A percentile compares a stretch with the other conserved stretches of the same genome.
Conservation (phyloP, 2,329 filamentous ascomycete species). For the Sphaerostilbella broomeana region DNA sequence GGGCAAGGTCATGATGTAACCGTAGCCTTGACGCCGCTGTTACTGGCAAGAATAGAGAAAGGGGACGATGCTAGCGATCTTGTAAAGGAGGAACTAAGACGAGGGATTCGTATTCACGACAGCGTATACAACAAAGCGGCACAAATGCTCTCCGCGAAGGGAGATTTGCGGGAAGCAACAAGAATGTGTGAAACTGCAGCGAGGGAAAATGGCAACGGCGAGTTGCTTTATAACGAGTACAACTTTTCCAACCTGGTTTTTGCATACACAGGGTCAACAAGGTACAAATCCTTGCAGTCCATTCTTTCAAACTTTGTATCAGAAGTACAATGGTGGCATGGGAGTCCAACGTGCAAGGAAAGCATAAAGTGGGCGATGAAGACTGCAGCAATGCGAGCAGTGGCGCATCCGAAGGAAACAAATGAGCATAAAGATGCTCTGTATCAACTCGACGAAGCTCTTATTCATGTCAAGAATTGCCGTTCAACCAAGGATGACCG, state of each 20-base stretch:
- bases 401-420: slow-evolving; percentile 11
- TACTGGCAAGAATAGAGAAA: slow-evolving; percentile 31
- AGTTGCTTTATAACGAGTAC: slow-evolving; percentile 30
- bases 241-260: slow-evolving; percentile 34
- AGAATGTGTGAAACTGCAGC: slow-evolving; percentile 31
- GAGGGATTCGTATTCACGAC: slow-evolving; percentile 28
- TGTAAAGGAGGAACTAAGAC: slow-evolving; percentile 23
- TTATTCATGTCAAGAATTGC: slow-evolving; percentile 21
- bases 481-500: slow-evolving; percentile 16
- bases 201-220: slow-evolving; percentile 29
- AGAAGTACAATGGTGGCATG: slow-evolving; percentile 31
- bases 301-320: slow-evolving; percentile 27
- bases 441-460: slow-evolving; percentile 17
- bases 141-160: slow-evolving; percentile 23
- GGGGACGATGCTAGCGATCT: slow-evolving; percentile 23
- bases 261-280: slow-evolving; percentile 26
- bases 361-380: slow-evolving; percentile 34
- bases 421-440: slow-evolving; percentile 21
- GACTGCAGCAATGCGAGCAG: slow-evolving; percentile 22
- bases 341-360: slow-evolving; percentile 30
- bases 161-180: slow-evolving; percentile 25
- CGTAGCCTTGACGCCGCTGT: slow-evolving; percentile 32
- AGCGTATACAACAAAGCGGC: slow-evolving; percentile 32
- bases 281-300: slow-evolving; percentile 25
- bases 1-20: slow-evolving; percentile 36